Conservation (phyloP, 2,329 filamentous ascomycete genomes). For the Xylariaceae sp. region DNA sequence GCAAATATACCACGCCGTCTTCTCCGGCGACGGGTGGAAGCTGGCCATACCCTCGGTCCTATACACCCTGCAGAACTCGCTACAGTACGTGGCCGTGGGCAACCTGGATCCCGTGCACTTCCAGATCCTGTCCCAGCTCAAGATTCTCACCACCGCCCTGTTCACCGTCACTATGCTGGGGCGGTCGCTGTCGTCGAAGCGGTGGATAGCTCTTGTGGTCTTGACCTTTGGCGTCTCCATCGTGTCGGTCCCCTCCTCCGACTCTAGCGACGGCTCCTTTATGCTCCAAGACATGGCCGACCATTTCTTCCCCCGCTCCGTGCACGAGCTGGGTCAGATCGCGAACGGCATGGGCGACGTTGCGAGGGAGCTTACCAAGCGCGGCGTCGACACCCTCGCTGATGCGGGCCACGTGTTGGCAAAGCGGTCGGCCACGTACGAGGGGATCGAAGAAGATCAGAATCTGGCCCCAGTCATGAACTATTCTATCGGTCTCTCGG, state of each 20-base stretch:
- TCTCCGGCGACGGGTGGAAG: conserved; percentile 91
- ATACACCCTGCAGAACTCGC: conserved; percentile 87
- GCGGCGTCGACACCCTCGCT: conserved; percentile 31
- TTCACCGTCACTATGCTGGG: conserved; percentile 77
- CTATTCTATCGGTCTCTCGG: conserved; percentile 67
- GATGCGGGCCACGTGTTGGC: conserved; percentile 35
- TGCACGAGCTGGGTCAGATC: conserved; percentile 66
- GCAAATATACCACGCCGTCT: conserved; percentile 72
- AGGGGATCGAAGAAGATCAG: conserved; percentile 70
- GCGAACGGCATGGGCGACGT: conserved; percentile 44
- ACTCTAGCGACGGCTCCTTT: conserved; percentile 47
- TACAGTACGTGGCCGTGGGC: conserved; percentile 86
- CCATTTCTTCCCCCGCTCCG: conserved; percentile 68
- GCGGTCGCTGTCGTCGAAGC: conserved; percentile 59
- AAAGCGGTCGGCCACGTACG: conserved; percentile 78
- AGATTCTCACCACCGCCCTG: conserved; percentile 83
- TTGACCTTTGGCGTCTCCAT: conserved; percentile 77
- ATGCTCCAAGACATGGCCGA: conserved; percentile 56
- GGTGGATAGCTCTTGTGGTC: conserved; percentile 74
- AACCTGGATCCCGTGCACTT: conserved; percentile 91
- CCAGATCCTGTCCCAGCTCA: conserved; percentile 87
- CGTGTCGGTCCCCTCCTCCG: conserved; percentile 66
- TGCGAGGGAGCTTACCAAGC: conserved; percentile 42
- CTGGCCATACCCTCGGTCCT: conserved; percentile 79
- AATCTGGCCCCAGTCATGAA: conserved; percentile 55